A percentile compares a stretch with the other conserved stretches of the same genome.
Conservation (phyloP, 106 monocot species). For the Chionographis japonica region DNA sequence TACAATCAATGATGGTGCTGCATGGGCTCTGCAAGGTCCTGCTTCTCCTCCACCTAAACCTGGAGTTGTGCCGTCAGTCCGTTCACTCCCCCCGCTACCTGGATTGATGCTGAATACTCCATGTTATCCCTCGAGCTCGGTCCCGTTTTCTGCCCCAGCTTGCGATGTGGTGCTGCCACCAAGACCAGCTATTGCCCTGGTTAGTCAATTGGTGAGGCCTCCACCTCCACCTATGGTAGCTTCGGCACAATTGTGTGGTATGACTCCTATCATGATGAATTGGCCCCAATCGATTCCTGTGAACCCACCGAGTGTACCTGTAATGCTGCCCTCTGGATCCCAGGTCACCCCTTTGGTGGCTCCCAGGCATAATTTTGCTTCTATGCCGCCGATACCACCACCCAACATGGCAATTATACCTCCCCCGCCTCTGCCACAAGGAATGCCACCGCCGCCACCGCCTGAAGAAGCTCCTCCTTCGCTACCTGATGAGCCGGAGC, state of each 20-base stretch:
- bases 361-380: background rate
- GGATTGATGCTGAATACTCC: slow-evolving; percentile 75
- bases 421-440: slow-evolving; percentile 29
- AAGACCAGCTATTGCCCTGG: slow-evolving; percentile 28
- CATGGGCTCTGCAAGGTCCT: slow-evolving; percentile 56
- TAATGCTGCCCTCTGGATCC: slow-evolving; percentile 14
- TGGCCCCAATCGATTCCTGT: slow-evolving; percentile 36
- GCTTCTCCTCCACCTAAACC: slow-evolving; percentile 60
- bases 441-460: slow-evolving; percentile 46
- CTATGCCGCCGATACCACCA: slow-evolving; percentile 42
- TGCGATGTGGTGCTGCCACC: slow-evolving; percentile 23
- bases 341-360: slow-evolving; percentile 19
- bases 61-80: slow-evolving; percentile 49
- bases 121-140: slow-evolving; percentile 36
- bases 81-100: slow-evolving; percentile 86
- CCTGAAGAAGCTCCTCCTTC: slow-evolving; percentile 47
- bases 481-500: slow-evolving; percentile 47
- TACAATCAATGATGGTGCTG: slow-evolving; percentile 20
- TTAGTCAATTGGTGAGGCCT: slow-evolving; percentile 44
- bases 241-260: slow-evolving; percentile 12
- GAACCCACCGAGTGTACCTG: slow-evolving; percentile 18
- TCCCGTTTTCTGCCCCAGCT: slow-evolving; percentile 31
- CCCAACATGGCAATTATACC: slow-evolving; percentile 37
- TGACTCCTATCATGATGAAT: slow-evolving; percentile 41
- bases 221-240: slow-evolving; percentile 35